Evolutionary conservation across 768 basidiomycete species (phyloP).

Genomic region (Ephemerocybe angulata): DNA sequence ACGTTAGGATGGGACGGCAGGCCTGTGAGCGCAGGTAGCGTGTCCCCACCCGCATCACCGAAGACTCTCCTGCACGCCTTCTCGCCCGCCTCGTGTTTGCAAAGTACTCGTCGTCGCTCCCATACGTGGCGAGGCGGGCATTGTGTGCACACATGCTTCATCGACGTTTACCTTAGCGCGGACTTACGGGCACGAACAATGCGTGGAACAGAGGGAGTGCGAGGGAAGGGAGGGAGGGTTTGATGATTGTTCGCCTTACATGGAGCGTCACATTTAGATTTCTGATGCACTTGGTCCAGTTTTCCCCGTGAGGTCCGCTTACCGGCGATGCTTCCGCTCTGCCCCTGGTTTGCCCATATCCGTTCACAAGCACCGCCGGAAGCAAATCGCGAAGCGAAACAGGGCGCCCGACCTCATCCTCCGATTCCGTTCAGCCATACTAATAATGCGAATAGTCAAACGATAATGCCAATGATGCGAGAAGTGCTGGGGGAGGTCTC

Average conservation of each 20-base stretch:
- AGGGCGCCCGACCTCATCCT: too few relatives aligned
- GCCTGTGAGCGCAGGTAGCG: constrained; percentile 7
- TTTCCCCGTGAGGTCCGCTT: neutral
- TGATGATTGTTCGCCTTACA: neutral
- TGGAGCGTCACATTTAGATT: neutral
- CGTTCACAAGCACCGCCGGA: too few relatives aligned
- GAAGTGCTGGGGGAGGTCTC: neutral
- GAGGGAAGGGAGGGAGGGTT: neutral
- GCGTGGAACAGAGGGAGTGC: neutral
- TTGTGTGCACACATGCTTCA: neutral
- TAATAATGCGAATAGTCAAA: too few relatives aligned
- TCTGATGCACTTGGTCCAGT: neutral
- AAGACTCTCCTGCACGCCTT: neutral
- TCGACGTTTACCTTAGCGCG: too few relatives aligned
- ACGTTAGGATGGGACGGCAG: constrained; percentile 11
- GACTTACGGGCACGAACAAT: neutral
- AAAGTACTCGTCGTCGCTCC: neutral
- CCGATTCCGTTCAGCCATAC: too few relatives aligned
- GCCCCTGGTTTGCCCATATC: too few relatives aligned
- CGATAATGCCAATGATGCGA: neutral
- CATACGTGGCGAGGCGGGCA: neutral
- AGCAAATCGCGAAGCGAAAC: too few relatives aligned
- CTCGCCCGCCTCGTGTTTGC: constrained; percentile 3
- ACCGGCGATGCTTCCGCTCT: too few relatives aligned
- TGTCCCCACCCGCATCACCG: neutral